Conservation (phyloP, 169 alveolate species). For the Eimeria nieschulzi region DNA sequence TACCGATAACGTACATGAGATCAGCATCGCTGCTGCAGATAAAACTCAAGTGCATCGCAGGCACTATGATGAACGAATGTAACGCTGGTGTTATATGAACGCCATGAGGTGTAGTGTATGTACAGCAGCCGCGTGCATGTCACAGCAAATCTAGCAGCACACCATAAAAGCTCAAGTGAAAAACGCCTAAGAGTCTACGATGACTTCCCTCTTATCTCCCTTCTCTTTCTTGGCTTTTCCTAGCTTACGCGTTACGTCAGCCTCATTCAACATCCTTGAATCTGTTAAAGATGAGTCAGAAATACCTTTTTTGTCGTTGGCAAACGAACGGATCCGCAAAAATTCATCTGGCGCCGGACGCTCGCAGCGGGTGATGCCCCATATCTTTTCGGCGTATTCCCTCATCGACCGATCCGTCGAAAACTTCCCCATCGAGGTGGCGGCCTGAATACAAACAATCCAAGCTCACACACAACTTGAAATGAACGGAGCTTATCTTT, state of each 20-base stretch:
- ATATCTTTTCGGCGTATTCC: constrained; percentile 90
- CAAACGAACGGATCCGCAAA: constrained; percentile 53
- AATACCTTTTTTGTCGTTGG: constrained; percentile 30
- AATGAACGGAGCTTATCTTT: too few relatives aligned
- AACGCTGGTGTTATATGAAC: too few relatives aligned
- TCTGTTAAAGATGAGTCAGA: neutral
- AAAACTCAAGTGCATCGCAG: too few relatives aligned
- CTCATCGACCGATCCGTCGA: constrained; percentile 92
- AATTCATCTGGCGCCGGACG: constrained; percentile 64
- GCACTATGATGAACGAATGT: too few relatives aligned
- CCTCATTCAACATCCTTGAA: neutral
- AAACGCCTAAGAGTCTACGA: neutral
- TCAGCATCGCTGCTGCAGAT: too few relatives aligned
- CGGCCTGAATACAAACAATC: constrained; percentile 75
- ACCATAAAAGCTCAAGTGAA: too few relatives aligned
- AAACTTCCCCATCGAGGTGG: constrained; percentile 90
- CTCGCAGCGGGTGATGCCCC: constrained; percentile 50
- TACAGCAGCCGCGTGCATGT: too few relatives aligned
- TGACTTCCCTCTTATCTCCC: neutral
- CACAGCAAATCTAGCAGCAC: too few relatives aligned
- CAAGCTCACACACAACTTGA: too few relatives aligned
- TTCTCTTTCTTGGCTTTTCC: neutral
- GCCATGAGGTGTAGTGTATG: too few relatives aligned
- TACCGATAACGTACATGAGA: too few relatives aligned
- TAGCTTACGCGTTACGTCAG: neutral